These are phyloP conservation scores for Xanthoconium separans DNA, from an alignment of 1,284 basidiomycete genomes.

Conservation along the genomic window DNA sequence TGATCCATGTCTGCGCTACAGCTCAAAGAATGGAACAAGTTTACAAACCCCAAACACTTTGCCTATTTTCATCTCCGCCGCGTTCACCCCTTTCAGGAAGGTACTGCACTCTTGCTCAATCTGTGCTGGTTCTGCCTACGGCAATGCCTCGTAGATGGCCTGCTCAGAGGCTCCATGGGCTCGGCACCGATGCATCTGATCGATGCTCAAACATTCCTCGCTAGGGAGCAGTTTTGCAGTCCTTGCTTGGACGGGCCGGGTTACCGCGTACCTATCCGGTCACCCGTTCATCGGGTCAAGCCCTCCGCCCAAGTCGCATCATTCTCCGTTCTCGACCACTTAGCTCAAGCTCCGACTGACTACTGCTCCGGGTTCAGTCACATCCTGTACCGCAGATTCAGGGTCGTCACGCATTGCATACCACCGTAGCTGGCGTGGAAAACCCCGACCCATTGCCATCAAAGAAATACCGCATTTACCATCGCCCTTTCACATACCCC, in stretches of 20 bases:
- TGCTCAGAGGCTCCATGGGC: not conserved
- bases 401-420: constrained; percentile 22
- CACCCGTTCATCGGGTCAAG: not conserved
- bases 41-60: not conserved
- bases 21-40: constrained; percentile 21
- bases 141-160: constrained; percentile 4
- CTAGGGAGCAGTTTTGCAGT: not conserved
- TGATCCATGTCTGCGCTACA: constrained; percentile 5
- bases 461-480: constrained; percentile 13
- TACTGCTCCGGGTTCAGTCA: constrained; percentile 4
- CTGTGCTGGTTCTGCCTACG: constrained; percentile 29
- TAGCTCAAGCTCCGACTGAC: constrained; percentile 26
- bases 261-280: constrained; percentile 1
- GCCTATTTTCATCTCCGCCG: constrained; percentile 34
- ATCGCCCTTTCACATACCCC: constrained; percentile 11
- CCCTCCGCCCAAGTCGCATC: constrained; percentile 32
- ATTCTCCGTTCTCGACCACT: constrained; percentile 14
- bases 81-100: constrained; percentile 23
- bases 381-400: constrained; percentile 17
- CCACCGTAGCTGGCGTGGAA: constrained; percentile 18
- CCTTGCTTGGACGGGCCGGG: not conserved
- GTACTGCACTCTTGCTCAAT: constrained; percentile 20
- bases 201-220: constrained; percentile 1
- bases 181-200: constrained; percentile 27
- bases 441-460: constrained; percentile 17